These are phyloP conservation scores for Sclerotinia trifoliorum DNA, from an alignment of 2,329 filamentous ascomycete genomes.

Conservation along the genomic window DNA sequence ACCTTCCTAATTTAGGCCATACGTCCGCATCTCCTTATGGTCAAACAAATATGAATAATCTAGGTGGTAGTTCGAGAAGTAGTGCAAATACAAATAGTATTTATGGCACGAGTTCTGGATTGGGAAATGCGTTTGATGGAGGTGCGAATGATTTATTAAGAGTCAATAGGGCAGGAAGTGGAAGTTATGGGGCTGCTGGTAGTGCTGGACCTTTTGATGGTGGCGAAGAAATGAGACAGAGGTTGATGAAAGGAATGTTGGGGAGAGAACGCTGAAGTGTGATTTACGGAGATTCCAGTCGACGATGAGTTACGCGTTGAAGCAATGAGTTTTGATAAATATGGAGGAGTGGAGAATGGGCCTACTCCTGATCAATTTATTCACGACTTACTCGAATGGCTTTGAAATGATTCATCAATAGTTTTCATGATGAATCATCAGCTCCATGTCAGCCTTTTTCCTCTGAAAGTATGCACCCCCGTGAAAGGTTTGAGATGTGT, in stretches of 20 bases:
- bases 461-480: no score
- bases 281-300: not conserved
- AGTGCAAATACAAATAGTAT: conserved; percentile 21
- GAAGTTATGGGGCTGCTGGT: conserved; percentile 23
- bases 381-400: not conserved
- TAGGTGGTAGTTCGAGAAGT: conserved; percentile 23
- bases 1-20: conserved; percentile 34
- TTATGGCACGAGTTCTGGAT: conserved; percentile 28
- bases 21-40: conserved; percentile 24
- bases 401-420: not conserved
- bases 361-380: not conserved
- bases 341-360: not conserved
- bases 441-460: not conserved
- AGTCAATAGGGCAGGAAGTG: conserved; percentile 30
- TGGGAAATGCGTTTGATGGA: conserved; percentile 26
- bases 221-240: conserved; percentile 12
- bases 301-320: not conserved
- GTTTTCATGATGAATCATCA: not conserved
- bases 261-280: conserved; percentile 12
- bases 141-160: conserved; percentile 28
- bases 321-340: not conserved
- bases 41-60: conserved; percentile 20
- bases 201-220: not conserved
- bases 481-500: not conserved
- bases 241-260: conserved; percentile 20